Conservation (phyloP, 371 early-diverging fungal species). For the Saksenaea oblongispora region DNA sequence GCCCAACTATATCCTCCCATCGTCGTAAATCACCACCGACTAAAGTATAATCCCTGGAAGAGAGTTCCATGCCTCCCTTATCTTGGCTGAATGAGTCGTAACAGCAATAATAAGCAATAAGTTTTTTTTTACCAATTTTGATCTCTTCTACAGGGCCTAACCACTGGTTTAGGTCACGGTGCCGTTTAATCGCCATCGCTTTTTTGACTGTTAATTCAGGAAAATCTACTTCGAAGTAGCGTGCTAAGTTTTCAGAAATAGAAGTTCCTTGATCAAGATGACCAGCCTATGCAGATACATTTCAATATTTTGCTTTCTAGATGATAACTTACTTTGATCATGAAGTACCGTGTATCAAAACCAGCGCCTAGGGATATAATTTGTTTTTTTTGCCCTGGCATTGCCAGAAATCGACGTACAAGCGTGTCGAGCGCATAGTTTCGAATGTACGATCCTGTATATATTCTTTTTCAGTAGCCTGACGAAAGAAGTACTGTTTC, state of each 20-base stretch:
- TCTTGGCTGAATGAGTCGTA: conserved; percentile 26
- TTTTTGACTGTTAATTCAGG: conserved; percentile 83
- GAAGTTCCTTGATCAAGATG: background rate
- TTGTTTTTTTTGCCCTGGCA: conserved; percentile 56
- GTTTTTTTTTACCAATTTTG: conserved; percentile 40
- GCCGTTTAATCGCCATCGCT: conserved; percentile 65
- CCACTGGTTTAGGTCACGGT: conserved; percentile 49
- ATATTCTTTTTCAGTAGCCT: conserved; percentile 8
- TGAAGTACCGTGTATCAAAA: conserved; percentile 90
- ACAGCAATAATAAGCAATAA: background rate
- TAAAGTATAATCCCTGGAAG: conserved; percentile 66
- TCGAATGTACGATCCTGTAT: conserved; percentile 73
- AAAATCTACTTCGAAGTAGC: conserved; percentile 93
- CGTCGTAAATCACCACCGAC: conserved; percentile 82
- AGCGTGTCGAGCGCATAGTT: conserved; percentile 65
- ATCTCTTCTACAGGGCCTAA: conserved; percentile 46
- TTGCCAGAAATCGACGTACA: conserved; percentile 61
- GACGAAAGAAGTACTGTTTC: background rate
- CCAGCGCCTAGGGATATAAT: conserved; percentile 91
- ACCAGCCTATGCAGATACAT: conserved; percentile 14
- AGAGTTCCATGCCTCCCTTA: conserved; percentile 75
- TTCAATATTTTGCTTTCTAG: background rate
- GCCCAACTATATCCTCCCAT: conserved; percentile 58
- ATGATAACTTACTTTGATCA: conserved; percentile 55
- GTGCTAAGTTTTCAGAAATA: background rate